These are phyloP conservation scores for Coriaria nepalensis DNA, from an alignment of 306 rosid genomes.

Conservation along the genomic window DNA sequence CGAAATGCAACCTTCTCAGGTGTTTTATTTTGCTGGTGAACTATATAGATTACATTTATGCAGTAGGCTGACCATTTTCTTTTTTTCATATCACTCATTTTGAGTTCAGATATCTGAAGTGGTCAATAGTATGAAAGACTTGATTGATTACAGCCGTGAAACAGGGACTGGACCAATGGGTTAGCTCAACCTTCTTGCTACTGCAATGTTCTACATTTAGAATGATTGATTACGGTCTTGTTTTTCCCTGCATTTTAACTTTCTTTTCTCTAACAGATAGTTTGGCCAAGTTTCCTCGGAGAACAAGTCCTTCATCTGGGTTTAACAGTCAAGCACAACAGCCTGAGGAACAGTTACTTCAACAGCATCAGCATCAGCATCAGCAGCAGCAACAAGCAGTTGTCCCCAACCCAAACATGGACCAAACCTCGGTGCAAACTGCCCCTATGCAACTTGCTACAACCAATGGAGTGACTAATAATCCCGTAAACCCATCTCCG, in stretches of 20 bases:
- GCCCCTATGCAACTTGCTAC: constrained; percentile 48
- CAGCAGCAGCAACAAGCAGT: constrained; percentile 39
- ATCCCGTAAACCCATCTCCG: constrained; percentile 44
- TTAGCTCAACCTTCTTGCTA: constrained; percentile 25
- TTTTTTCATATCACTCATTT: not conserved
- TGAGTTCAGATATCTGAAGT: constrained; percentile 88
- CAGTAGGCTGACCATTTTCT: not conserved
- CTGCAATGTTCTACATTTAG: not conserved
- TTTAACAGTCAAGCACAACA: constrained; percentile 36
- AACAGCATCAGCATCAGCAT: too few relatives aligned
- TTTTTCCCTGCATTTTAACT: too few relatives aligned
- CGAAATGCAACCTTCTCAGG: too few relatives aligned
- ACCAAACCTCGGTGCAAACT: constrained; percentile 47
- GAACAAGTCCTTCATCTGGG: constrained; percentile 39
- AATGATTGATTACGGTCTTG: too few relatives aligned
- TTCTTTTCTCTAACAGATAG: constrained; percentile 34
- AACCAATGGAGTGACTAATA: constrained; percentile 67
- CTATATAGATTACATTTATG: too few relatives aligned
- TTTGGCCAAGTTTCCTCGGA: constrained; percentile 63
- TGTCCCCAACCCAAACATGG: constrained; percentile 42
- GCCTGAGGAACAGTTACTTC: constrained; percentile 43
- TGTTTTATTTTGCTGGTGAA: too few relatives aligned
- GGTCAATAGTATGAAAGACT: constrained; percentile 96
- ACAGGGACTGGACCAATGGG: constrained; percentile 90
- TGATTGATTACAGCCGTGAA: constrained; percentile 94